Evolutionary conservation across 768 basidiomycete genomes (phyloP).

Genomic region (Mycena kentingensis): DNA sequence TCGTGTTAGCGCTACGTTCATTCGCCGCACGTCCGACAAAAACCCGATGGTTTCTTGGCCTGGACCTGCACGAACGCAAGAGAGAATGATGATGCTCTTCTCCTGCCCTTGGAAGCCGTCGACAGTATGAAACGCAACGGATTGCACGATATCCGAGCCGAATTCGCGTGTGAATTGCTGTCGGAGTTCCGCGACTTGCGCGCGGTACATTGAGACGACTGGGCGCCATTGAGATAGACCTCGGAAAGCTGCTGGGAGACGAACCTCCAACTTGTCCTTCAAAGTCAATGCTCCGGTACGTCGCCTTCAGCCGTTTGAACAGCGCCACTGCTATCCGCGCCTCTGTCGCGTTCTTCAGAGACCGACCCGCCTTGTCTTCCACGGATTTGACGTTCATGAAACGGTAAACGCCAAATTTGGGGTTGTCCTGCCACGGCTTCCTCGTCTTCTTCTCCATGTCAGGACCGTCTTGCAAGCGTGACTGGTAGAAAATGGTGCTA

Average conservation of each 20-base stretch:
- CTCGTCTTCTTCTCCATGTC: constrained; percentile 81
- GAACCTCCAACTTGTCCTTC: constrained; percentile 42
- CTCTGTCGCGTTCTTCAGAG: constrained; percentile 76
- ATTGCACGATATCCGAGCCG: constrained; percentile 66
- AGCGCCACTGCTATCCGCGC: constrained; percentile 74
- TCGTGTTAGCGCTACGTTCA: constrained; percentile 99
- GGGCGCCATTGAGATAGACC: constrained; percentile 41
- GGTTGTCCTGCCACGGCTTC: constrained; percentile 82
- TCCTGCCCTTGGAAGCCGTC: constrained; percentile 99
- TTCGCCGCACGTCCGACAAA: constrained; percentile 83
- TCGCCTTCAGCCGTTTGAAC: constrained; percentile 67
- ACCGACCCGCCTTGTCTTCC: constrained; percentile 69
- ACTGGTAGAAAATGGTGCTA: constrained; percentile 84
- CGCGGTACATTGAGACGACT: constrained; percentile 93
- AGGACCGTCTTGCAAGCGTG: constrained; percentile 81
- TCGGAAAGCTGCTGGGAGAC: constrained; percentile 2
- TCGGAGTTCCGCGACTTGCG: constrained; percentile 78
- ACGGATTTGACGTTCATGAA: constrained; percentile 84
- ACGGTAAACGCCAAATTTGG: constrained; percentile 81
- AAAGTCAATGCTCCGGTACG: constrained; percentile 55
- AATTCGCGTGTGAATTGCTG: constrained; percentile 70
- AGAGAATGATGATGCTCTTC: constrained; percentile 96
- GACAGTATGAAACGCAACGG: constrained; percentile 93
- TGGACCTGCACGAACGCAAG: constrained; percentile 92
- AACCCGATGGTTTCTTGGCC: constrained; percentile 86